phyloP scores from a whole-genome alignment of 192 early-diverging fungal genomes.

The Dissophora globulifera region DNA sequence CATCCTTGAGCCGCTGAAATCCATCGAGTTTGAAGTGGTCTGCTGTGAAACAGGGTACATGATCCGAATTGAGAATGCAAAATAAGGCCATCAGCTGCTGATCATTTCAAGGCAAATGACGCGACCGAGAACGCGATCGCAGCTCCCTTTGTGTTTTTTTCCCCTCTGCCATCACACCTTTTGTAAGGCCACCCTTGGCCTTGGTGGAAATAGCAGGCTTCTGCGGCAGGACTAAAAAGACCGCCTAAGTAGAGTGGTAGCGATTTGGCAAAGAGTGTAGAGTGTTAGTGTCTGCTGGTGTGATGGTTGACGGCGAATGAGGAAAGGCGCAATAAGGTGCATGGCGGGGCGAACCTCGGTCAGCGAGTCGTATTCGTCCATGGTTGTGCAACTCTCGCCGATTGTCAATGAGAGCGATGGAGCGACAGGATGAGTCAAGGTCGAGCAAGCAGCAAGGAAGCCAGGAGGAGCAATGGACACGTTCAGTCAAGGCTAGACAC shows the following conservation, averaged over 20 bases:
- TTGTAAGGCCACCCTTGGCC: constrained; percentile 12
- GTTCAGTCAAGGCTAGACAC: too few relatives aligned
- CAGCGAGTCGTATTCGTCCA: constrained; percentile 3
- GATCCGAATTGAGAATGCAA: background rate
- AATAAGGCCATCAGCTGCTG: too few relatives aligned
- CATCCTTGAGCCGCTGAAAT: constrained; percentile 69
- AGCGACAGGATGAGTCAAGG: background rate
- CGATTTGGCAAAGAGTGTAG: background rate
- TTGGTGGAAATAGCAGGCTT: constrained; percentile 5
- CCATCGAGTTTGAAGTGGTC: constrained; percentile 58
- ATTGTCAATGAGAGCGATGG: background rate
- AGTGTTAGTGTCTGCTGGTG: too few relatives aligned
- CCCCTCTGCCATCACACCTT: too few relatives aligned
- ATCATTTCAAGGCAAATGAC: too few relatives aligned
- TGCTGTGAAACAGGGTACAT: background rate
- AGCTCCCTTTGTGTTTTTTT: too few relatives aligned
- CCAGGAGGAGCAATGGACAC: too few relatives aligned
- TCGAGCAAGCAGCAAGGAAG: too few relatives aligned
- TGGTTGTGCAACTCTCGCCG: too few relatives aligned
- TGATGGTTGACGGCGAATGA: too few relatives aligned
- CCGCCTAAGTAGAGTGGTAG: constrained; percentile 30
- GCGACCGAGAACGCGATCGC: too few relatives aligned
- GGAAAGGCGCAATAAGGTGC: too few relatives aligned
- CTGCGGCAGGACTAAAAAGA: constrained; percentile 55
- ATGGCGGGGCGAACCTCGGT: background rate